These are phyloP conservation scores for Hortaea werneckii DNA, from an alignment of 2,329 filamentous ascomycete genomes.

Conservation along the genomic window DNA sequence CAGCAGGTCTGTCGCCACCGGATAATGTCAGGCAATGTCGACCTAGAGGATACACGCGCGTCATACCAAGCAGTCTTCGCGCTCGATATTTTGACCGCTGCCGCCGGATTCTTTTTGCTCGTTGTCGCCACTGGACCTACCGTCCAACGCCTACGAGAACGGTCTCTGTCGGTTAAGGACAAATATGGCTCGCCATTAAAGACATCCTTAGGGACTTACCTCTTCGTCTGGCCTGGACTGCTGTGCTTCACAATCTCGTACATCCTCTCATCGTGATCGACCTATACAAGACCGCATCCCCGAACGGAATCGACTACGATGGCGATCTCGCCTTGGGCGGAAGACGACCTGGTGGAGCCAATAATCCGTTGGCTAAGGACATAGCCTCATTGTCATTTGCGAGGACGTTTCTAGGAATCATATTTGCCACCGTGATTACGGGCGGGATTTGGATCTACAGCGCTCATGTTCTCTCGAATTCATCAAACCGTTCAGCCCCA, in stretches of 20 bases:
- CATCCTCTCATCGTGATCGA: background rate
- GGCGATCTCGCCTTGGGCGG: background rate
- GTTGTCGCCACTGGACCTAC: background rate
- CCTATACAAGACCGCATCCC: background rate
- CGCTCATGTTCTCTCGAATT: background rate
- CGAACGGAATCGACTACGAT: background rate
- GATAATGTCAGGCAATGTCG: background rate
- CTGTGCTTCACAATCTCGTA: background rate
- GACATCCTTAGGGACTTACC: background rate
- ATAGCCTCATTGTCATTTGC: background rate
- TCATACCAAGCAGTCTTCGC: background rate
- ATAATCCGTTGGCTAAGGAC: background rate
- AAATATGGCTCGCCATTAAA: background rate
- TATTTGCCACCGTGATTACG: background rate
- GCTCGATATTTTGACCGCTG: background rate
- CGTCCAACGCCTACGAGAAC: background rate
- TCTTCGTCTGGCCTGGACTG: background rate
- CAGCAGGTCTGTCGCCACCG: no score
- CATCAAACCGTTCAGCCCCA: background rate
- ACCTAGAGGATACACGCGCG: background rate
- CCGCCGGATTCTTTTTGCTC: background rate
- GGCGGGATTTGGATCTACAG: background rate
- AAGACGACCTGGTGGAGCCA: background rate
- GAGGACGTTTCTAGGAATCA: background rate
- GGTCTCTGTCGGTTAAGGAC: background rate